Evolutionary conservation across 2,329 filamentous ascomycete species (phyloP), one percentile per base, ranked within the genome.

Genomic region (Penicillium sp.): DNA sequence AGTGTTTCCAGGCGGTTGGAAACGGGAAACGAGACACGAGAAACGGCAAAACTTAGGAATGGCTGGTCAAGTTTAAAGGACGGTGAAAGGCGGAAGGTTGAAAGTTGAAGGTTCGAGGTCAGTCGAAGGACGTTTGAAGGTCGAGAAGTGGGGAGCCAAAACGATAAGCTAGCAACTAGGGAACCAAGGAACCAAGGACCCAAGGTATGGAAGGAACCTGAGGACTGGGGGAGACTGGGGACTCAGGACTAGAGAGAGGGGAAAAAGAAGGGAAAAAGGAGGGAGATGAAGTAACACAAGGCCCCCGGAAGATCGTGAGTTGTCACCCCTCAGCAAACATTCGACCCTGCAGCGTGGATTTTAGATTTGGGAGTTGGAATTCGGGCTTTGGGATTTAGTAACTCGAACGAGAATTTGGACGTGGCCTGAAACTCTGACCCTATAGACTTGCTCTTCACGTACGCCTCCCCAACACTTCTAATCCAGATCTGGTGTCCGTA

Each of bases 251-350:
- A 48, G 46, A 51, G 38, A 42, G 7, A 38, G 47, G 53, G 24
- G 47, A 41, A 41, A 47, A 53, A 34, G 36, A 53, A 34, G 36
- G 39, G 50, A 45, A 36, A 51, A 50, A 39, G 47, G 45, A 42
- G 41, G 41, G 41, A 42, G 41, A 28, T 34, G 53, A 52, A 56
- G 48, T 50, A 53, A 53, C 54, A 29, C 47, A 49, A 34, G 28
- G 3, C 28, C 28, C 28, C 7, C 28, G 5, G 36, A 21, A 39
- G 36, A 39, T 39, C 36, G 36, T 39, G 36, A 39, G 36, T 39
- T 39, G 36, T 39, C 36, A 39, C 36, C 36, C 36, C 36, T 39
- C 36, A 39, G 36, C 36, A 39, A 39, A 39, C 36, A 39, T 39
- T 15, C 12, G 18, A 21, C 16, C 18, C 18, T 21, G 18, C 16